phyloP scores from a whole-genome alignment of 2,329 filamentous ascomycete species.

The Neonectria ditissima region DNA sequence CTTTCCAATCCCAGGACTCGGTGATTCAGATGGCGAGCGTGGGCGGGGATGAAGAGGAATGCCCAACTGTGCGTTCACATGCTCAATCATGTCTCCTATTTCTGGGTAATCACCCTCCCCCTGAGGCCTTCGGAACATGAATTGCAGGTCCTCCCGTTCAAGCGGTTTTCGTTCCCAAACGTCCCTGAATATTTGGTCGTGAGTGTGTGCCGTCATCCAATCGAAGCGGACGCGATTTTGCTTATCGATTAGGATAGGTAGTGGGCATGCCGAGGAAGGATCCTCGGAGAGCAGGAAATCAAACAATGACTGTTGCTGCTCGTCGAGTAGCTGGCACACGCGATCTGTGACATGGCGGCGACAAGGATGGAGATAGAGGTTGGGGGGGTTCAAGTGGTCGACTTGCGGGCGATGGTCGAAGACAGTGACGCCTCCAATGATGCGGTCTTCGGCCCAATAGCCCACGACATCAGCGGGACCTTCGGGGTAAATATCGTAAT shows the following conservation, averaged over 20 bases:
- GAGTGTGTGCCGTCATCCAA: not conserved
- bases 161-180: not conserved
- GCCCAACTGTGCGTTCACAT: not conserved
- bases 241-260: not conserved
- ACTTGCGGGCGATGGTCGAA: not conserved
- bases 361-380: not conserved
- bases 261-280: not conserved
- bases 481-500: constrained; percentile 2
- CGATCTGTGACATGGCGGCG: not conserved
- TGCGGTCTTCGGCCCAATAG: constrained; percentile 1
- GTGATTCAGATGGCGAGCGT: not conserved
- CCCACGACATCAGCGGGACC: not conserved
- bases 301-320: not conserved
- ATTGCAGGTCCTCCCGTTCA: not conserved
- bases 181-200: not conserved
- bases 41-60: not conserved
- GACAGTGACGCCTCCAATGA: constrained; percentile 1
- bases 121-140: not conserved
- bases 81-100: not conserved
- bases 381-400: not conserved
- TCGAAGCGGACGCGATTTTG: not conserved
- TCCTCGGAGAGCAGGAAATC: not conserved
- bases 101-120: not conserved
- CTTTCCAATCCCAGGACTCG: not conserved
- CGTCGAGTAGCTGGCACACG: not conserved